These are phyloP conservation scores for Platismatia glauca DNA, from an alignment of 495 filamentous ascomycete genomes.

Conservation along the genomic window DNA sequence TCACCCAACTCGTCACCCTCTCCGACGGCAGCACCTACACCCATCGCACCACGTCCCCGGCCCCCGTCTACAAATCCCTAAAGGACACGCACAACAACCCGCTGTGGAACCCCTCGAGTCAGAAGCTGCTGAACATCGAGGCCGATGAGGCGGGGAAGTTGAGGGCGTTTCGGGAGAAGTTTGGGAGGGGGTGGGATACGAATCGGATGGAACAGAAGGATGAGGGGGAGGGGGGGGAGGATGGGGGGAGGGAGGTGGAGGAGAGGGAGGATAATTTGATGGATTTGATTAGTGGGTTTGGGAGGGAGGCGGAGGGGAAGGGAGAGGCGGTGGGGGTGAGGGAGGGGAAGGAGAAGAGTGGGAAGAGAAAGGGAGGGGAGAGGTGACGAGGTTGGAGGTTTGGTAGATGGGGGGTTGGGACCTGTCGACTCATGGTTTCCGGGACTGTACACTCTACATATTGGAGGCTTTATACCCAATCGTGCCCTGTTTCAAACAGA, in stretches of 20 bases:
- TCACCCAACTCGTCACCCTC: constrained; percentile 91
- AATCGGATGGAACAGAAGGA: constrained; percentile 24
- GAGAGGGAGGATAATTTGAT: constrained; percentile 51
- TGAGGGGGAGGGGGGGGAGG: constrained; percentile 18
- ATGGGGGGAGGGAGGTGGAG: constrained; percentile 26
- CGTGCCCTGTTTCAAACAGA: neutral
- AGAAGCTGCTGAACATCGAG: constrained; percentile 75
- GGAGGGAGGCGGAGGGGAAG: constrained; percentile 28
- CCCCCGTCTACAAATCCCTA: constrained; percentile 61
- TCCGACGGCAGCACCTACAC: constrained; percentile 86
- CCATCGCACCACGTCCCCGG: constrained; percentile 78
- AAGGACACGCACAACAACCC: constrained; percentile 84
- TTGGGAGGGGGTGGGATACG: constrained; percentile 75
- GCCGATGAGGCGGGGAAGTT: constrained; percentile 91
- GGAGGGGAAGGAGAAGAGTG: constrained; percentile 16
- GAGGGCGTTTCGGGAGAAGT: constrained; percentile 72
- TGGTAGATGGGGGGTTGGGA: neutral
- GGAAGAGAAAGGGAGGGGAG: constrained; percentile 22
- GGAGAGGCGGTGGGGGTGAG: constrained; percentile 8
- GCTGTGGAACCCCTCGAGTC: constrained; percentile 79
- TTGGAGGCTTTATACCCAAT: neutral
- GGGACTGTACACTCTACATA: neutral
- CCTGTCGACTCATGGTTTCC: neutral
- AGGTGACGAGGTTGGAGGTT: neutral
- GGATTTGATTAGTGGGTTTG: constrained; percentile 63